A percentile compares a stretch with the other conserved stretches of the same genome.
Evolutionary conservation across 2,329 filamentous ascomycete genomes (phyloP).

Genomic region (Diaporthe capsici): DNA sequence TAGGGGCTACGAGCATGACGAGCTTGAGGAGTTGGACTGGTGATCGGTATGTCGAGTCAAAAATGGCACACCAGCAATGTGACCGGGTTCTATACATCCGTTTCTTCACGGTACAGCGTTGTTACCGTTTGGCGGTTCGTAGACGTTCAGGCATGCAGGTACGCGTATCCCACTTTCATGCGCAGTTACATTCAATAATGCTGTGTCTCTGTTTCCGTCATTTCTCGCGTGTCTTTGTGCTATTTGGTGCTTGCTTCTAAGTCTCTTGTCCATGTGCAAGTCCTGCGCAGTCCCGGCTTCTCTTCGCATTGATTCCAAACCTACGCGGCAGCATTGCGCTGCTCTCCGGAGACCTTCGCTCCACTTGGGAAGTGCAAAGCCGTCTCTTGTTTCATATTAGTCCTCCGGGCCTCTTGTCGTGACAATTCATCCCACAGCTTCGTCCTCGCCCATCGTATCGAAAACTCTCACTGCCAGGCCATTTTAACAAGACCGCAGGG

Average conservation of each 20-base stretch:
- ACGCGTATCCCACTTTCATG: neutral
- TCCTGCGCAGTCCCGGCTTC: neutral
- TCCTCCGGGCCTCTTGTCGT: too few species aligned
- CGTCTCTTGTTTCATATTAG: neutral
- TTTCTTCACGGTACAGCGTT: neutral
- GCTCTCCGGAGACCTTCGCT: neutral
- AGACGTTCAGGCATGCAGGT: neutral
- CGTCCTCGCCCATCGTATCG: neutral
- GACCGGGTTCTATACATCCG: too few species aligned
- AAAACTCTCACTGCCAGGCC: neutral
- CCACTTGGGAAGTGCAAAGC: neutral
- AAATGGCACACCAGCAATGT: neutral
- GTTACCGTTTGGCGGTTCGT: neutral
- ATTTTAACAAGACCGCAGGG: neutral
- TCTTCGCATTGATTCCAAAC: neutral
- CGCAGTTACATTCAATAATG: neutral
- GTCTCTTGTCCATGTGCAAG: neutral
- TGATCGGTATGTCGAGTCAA: neutral
- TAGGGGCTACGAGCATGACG: slow-evolving; percentile 61
- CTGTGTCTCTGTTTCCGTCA: neutral
- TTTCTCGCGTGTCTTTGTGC: neutral
- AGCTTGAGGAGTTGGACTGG: slow-evolving; percentile 40
- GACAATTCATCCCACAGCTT: neutral
- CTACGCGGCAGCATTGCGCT: neutral
- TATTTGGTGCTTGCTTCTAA: neutral